Conservation (phyloP, 1,139 yeast genomes). For the Taiozyma sp. region DNA sequence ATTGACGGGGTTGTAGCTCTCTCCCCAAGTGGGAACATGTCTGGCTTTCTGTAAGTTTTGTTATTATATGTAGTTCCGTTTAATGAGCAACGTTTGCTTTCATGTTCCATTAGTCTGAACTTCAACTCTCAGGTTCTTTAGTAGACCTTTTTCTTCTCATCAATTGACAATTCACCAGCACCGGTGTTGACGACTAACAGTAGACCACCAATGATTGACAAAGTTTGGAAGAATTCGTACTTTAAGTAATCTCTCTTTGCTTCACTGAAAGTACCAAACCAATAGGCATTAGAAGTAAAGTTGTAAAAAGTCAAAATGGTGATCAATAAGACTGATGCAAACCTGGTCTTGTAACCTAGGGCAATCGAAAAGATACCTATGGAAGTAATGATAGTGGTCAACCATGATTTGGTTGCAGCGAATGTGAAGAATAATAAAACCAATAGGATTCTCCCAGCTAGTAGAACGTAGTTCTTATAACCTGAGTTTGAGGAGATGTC, state of each 20-base stretch:
- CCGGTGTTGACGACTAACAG: slow-evolving; percentile 91
- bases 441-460: slow-evolving; percentile 86
- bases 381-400: slow-evolving; percentile 59
- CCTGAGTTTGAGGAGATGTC: slow-evolving; percentile 71
- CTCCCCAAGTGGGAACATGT: no score
- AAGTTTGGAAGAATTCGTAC: slow-evolving; percentile 92
- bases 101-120: no score
- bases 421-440: slow-evolving; percentile 85
- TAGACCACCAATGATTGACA: slow-evolving; percentile 93
- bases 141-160: slow-evolving; percentile 93
- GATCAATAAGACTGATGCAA: slow-evolving; percentile 80
- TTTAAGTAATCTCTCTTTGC: slow-evolving; percentile 86
- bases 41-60: no score
- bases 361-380: slow-evolving; percentile 79
- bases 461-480: slow-evolving; percentile 75
- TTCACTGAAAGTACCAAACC: slow-evolving; percentile 65
- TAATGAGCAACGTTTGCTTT: no score
- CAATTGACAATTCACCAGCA: slow-evolving; percentile 91
- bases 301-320: slow-evolving; percentile 73
- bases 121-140: slow-evolving; percentile 27
- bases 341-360: slow-evolving; percentile 89
- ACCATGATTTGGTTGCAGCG: slow-evolving; percentile 73
- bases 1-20: no score
- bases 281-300: slow-evolving; percentile 79
- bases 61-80: no score